phyloP scores from a whole-genome alignment of 179 eudicot species.

The Silene vulgaris region DNA sequence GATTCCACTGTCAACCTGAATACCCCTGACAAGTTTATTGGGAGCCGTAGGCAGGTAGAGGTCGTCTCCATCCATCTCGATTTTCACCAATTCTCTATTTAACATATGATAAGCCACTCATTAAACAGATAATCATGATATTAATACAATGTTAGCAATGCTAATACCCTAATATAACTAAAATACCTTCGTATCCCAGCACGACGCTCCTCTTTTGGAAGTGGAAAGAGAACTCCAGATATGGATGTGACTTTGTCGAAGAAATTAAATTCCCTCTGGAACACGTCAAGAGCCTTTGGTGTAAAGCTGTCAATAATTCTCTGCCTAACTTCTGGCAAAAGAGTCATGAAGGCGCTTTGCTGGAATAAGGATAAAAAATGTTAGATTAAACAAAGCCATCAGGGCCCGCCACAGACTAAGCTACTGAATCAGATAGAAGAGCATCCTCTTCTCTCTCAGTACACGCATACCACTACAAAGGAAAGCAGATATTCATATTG shows the following conservation, averaged over 20 bases:
- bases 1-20: constrained; percentile 91
- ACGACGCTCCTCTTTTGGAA: constrained; percentile 91
- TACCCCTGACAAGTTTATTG: constrained; percentile 74
- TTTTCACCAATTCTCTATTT: constrained; percentile 75
- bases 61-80: constrained; percentile 74
- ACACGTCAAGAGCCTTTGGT: constrained; percentile 63
- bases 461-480: neutral
- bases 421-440: neutral
- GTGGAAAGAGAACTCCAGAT: constrained; percentile 77
- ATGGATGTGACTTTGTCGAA: constrained; percentile 91
- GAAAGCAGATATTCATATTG: neutral
- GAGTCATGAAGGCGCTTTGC: constrained; percentile 57
- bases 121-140: constrained; percentile 7
- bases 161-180: neutral
- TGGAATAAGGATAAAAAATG: constrained; percentile 28
- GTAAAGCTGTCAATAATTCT: constrained; percentile 77
- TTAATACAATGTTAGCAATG: neutral
- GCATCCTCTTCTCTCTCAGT: neutral
- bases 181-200: constrained; percentile 85
- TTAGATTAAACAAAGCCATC: constrained; percentile 11
- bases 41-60: constrained; percentile 93
- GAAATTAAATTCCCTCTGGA: constrained; percentile 83
- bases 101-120: constrained; percentile 10
- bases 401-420: constrained; percentile 1
- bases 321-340: constrained; percentile 67